Conservation (phyloP, 306 rosid species). For the Alnus rubra region DNA sequence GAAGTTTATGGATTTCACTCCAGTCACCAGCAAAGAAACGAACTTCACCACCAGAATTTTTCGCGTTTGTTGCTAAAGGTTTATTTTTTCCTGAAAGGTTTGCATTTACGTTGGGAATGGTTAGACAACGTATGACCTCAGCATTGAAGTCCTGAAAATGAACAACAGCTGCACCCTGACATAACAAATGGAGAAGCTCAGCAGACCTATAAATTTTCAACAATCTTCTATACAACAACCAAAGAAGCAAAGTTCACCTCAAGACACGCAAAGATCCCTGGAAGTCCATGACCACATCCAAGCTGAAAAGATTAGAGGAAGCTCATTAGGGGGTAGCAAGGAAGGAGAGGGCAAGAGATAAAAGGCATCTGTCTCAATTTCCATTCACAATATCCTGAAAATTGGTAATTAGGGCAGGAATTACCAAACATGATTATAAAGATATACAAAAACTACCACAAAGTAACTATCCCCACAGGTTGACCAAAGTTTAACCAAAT, state of each 20-base stretch:
- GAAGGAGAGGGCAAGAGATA: not conserved
- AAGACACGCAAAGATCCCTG: slow-evolving; percentile 82
- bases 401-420: not conserved
- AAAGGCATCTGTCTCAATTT: not conserved
- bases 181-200: slow-evolving; percentile 28
- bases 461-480: not conserved
- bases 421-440: not conserved
- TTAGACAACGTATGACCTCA: slow-evolving; percentile 76
- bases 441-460: not conserved
- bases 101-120: slow-evolving; percentile 75
- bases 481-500: not conserved
- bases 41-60: slow-evolving; percentile 39
- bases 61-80: slow-evolving; percentile 24
- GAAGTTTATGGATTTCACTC: slow-evolving; percentile 78
- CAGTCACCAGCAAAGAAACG: slow-evolving; percentile 93
- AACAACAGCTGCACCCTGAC: slow-evolving; percentile 71
- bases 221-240: slow-evolving; percentile 17
- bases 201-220: slow-evolving; percentile 12
- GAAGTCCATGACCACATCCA: slow-evolving; percentile 97
- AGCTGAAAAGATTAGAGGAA: slow-evolving; percentile 59
- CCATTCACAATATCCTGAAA: not conserved
- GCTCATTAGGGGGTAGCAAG: slow-evolving; percentile 8
- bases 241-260: slow-evolving; percentile 54
- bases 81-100: slow-evolving; percentile 42
- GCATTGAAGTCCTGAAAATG: slow-evolving; percentile 97